Evolutionary conservation across 129 eudicot species (phyloP).

Genomic region (Chrysanthemum seticuspe): DNA sequence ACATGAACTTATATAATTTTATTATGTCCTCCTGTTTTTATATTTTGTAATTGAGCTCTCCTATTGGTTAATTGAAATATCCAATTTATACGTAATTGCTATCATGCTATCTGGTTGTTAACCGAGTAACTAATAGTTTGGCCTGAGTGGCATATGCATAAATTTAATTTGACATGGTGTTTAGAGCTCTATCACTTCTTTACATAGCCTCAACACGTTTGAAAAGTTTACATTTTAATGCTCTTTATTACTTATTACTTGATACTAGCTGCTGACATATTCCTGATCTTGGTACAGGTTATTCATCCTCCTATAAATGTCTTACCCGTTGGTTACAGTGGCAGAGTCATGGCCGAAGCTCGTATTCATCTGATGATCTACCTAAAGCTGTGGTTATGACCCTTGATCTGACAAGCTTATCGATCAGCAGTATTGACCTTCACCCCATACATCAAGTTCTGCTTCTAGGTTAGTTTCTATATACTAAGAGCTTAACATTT

Average conservation of each 20-base stretch:
- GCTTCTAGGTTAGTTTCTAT: slow-evolving; percentile 67
- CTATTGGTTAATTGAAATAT: not conserved
- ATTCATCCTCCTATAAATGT: slow-evolving; percentile 53
- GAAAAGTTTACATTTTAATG: slow-evolving; percentile 3
- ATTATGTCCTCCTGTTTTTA: no score
- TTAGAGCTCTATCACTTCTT: slow-evolving; percentile 2
- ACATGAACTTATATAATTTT: not conserved
- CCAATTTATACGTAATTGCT: no score
- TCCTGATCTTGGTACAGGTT: slow-evolving; percentile 49
- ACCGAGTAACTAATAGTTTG: no score
- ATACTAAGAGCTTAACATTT: slow-evolving; percentile 6
- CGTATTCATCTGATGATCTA: slow-evolving; percentile 74
- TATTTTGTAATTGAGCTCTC: no score
- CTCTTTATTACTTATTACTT: not conserved
- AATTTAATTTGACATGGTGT: no score
- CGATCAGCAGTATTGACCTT: slow-evolving; percentile 79
- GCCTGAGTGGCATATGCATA: no score
- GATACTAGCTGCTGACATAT: slow-evolving; percentile 12
- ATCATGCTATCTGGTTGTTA: no score
- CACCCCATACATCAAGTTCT: slow-evolving; percentile 74
- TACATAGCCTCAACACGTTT: not conserved
- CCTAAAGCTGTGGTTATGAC: slow-evolving; percentile 72
- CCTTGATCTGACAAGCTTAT: slow-evolving; percentile 68
- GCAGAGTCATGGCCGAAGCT: slow-evolving; percentile 64
- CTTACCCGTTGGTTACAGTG: slow-evolving; percentile 49